Base-by-base conservation (phyloP, 257 asterid genomes). In the Avicennia marina region DNA sequence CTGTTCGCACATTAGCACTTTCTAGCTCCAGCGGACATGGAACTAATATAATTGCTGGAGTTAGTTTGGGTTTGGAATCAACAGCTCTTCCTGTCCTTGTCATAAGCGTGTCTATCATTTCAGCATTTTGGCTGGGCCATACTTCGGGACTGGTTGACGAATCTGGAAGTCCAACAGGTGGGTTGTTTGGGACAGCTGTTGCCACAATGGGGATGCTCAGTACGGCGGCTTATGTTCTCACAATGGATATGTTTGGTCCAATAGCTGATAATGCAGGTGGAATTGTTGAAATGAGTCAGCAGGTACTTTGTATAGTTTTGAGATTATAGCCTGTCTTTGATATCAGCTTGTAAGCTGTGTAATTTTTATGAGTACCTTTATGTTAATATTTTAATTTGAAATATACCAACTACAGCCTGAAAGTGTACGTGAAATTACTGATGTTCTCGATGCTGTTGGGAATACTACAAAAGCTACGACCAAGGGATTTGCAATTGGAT, bases 191-290 rank as follows among this genome's bases (percentile, higher is more conserved):
- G 57, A 93, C 98, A 34, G 98, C 98, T 72, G 98, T 93, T 54
- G 98, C 98, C 32, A 93, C 98, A 7, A 93, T 93, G 98, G 97
- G 98, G 53, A 93, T 93, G 98, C 90, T 93, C 67, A 93, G 98
- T 66, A 93, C 98, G 4, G 98, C 98, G 58, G 98, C 97, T 63
- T 93, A 93, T 71, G 95, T 93, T 60, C 94, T 93, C 48, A 93
- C 97, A 25, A 93, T 93, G 98, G 98, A 93, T 73, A 93, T 93
- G 98, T 93, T 93, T 82, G 98, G 98, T 68, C 98, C 98, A 40
- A 93, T 93, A 70, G 98, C 97, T 71, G 98, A 93, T 81, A 93
- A 93, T 83, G 97, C 98, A 11, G 98, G 98, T 70, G 98, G 98
- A 68, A 93, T 93, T 66, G 99, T 82, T 64, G 99, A 93, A 79